Conservation (phyloP, 2,329 filamentous ascomycete species). For the Pseudogymnoascus verrucosus region DNA sequence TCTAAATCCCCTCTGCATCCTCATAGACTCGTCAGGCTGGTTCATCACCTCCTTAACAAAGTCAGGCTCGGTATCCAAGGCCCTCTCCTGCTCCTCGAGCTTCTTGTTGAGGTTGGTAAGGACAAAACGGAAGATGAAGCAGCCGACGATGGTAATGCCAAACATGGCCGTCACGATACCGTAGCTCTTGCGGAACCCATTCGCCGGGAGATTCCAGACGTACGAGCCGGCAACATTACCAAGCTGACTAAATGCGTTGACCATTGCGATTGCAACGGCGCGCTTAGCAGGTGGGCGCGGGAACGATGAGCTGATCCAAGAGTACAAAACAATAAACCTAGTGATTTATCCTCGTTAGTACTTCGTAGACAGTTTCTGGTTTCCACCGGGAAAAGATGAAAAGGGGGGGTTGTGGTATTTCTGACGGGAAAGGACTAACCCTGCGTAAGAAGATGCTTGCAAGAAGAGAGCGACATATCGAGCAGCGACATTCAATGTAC, state of each 20-base stretch:
- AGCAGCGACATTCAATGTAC: constrained; percentile 24
- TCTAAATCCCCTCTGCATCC: constrained; percentile 40
- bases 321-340: constrained; percentile 48
- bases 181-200: constrained; percentile 57
- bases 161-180: constrained; percentile 60
- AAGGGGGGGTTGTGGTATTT: neutral
- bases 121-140: constrained; percentile 39
- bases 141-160: constrained; percentile 47
- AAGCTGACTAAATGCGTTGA: constrained; percentile 31
- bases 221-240: constrained; percentile 55
- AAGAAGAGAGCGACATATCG: constrained; percentile 29
- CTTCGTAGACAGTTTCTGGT: neutral
- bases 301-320: constrained; percentile 40
- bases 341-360: neutral
- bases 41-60: constrained; percentile 36
- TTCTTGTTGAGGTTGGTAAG: constrained; percentile 40
- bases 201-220: constrained; percentile 51
- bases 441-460: constrained; percentile 30
- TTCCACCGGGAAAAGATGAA: neutral
- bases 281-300: constrained; percentile 18
- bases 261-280: constrained; percentile 16
- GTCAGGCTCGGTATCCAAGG: constrained; percentile 30
- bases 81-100: constrained; percentile 35
- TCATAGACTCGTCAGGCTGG: constrained; percentile 36
- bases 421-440: constrained; percentile 47